Conservation (phyloP, 2,329 filamentous ascomycete genomes). For the Botrytis cinerea region DNA sequence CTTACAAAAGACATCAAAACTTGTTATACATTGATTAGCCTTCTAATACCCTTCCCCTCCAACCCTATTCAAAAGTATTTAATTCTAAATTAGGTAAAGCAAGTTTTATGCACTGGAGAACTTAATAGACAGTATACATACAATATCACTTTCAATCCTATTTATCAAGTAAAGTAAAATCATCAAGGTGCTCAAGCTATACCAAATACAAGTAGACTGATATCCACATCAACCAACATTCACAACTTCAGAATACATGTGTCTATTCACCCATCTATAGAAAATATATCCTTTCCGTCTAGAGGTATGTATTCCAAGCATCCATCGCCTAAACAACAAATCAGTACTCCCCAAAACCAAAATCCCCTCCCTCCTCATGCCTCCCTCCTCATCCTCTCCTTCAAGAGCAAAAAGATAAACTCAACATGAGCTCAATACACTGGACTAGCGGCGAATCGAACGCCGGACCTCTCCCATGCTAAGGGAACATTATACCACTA, state of each 20-base stretch:
- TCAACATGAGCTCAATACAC: rapidly evolving
- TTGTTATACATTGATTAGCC: neutral
- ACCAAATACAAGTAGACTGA: too few relatives aligned
- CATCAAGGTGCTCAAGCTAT: too few relatives aligned
- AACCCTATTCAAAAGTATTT: neutral
- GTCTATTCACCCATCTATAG: neutral
- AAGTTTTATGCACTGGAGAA: neutral
- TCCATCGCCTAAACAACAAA: neutral
- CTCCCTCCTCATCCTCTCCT: neutral
- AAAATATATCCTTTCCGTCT: neutral
- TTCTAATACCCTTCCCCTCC: neutral
- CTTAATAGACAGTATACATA: neutral
- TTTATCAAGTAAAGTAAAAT: neutral
- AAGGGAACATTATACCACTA: neutral
- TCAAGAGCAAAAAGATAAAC: rapidly evolving
- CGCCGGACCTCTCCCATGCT: neutral
- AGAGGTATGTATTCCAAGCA: neutral
- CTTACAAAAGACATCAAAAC: neutral
- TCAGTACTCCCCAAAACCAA: neutral
- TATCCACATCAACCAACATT: neutral
- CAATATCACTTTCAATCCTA: neutral
- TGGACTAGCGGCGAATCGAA: neutral
- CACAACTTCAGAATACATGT: neutral
- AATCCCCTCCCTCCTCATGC: rapidly evolving
- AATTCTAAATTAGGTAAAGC: neutral